Conservation (phyloP, 768 basidiomycete species). For the Tricholoma hemisulphureum region DNA sequence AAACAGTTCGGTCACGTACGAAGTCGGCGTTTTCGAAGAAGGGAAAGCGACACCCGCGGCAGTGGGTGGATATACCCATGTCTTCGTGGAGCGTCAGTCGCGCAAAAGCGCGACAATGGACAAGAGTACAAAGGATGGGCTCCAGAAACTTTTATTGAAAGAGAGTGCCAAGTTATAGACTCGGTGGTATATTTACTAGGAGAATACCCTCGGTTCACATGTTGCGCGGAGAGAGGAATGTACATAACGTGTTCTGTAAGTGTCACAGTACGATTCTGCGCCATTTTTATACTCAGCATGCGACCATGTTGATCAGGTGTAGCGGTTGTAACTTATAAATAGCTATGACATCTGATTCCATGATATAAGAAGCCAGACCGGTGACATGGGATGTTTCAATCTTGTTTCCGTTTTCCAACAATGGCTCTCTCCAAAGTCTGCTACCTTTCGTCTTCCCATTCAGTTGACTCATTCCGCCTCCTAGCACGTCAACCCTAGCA, state of each 20-base stretch:
- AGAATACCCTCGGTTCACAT: too few relatives aligned
- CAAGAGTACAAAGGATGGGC: constrained; percentile 41
- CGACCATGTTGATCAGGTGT: not conserved
- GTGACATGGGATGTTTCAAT: not conserved
- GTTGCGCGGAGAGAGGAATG: too few relatives aligned
- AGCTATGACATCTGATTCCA: constrained; percentile 1
- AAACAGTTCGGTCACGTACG: constrained; percentile 74
- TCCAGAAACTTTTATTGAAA: constrained; percentile 40
- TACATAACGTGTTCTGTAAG: too few relatives aligned
- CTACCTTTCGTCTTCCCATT: not conserved
- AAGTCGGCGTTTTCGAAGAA: constrained; percentile 71
- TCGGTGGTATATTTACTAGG: not conserved
- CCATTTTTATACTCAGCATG: too few relatives aligned
- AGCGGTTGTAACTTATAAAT: not conserved
- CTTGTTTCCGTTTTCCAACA: constrained; percentile 12
- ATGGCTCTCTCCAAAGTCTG: constrained; percentile 65
- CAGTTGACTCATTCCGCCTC: constrained; percentile 2
- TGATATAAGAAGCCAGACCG: not conserved
- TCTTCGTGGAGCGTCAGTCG: constrained; percentile 67
- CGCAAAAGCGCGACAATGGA: constrained; percentile 56
- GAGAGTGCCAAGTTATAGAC: constrained; percentile 16
- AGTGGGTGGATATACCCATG: constrained; percentile 72
- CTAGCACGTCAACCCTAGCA: constrained; percentile 68
- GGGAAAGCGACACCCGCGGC: constrained; percentile 39
- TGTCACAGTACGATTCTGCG: too few relatives aligned